phyloP scores from a whole-genome alignment of 768 basidiomycete genomes.

The Psilocybe cubensis region DNA sequence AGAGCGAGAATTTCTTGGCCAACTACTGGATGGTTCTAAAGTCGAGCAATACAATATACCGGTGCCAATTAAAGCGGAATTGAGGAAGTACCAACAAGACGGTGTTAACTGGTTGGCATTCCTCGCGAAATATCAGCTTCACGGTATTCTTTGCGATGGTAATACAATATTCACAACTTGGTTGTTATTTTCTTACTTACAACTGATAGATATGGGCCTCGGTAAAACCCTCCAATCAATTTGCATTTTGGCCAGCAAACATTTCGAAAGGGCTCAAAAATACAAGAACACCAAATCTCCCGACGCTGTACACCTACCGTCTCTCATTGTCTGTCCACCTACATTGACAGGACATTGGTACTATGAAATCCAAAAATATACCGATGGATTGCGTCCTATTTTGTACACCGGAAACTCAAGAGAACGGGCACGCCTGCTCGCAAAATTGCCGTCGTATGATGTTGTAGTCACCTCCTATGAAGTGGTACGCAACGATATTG shows the following conservation, averaged over 20 bases:
- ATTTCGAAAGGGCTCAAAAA: conserved; percentile 79
- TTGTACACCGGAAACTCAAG: conserved; percentile 88
- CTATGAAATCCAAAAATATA: conserved; percentile 95
- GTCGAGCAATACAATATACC: conserved; percentile 91
- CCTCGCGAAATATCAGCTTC: conserved; percentile 95
- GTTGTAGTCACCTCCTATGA: conserved; percentile 98
- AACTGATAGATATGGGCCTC: conserved; percentile 88
- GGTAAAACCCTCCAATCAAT: conserved; percentile 98
- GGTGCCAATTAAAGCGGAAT: conserved; percentile 86
- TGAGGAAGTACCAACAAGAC: conserved; percentile 97
- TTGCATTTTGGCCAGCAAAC: conserved; percentile 94
- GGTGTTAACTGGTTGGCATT: conserved; percentile 99
- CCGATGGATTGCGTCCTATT: conserved; percentile 80
- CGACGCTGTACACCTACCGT: conserved; percentile 86
- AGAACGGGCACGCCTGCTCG: conserved; percentile 73
- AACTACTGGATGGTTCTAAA: conserved; percentile 93
- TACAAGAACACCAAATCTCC: conserved; percentile 67
- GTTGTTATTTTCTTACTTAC: not conserved
- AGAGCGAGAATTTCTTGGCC: conserved; percentile 90
- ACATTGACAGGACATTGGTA: conserved; percentile 99
- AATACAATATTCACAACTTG: conserved; percentile 22
- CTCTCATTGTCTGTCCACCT: conserved; percentile 94
- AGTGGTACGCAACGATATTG: conserved; percentile 93
- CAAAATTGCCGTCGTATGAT: conserved; percentile 73
- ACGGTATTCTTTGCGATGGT: conserved; percentile 99